phyloP scores from a whole-genome alignment of 176 grass and related monocot genomes.

The Olyra latifolia region DNA sequence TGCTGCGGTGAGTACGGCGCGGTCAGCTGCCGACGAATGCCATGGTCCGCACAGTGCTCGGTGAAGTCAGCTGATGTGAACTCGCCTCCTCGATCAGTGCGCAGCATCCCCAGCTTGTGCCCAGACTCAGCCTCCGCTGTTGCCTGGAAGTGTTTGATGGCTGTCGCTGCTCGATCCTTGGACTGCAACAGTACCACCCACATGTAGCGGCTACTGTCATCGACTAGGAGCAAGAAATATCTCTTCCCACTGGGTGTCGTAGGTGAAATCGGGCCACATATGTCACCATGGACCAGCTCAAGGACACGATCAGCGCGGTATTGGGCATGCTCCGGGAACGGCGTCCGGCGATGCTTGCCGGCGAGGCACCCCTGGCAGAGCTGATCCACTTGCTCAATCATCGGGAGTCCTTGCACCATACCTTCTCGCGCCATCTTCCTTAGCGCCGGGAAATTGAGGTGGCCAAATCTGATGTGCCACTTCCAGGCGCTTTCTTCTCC shows the following conservation, averaged over 20 bases:
- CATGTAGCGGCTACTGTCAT: not conserved
- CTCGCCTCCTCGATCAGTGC: not conserved
- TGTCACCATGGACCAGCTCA: not conserved
- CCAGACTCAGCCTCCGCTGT: rapidly evolving
- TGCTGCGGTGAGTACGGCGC: too few relatives aligned
- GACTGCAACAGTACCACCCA: not conserved
- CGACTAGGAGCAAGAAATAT: not conserved
- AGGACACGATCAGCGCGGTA: rapidly evolving
- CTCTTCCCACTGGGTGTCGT: rapidly evolving
- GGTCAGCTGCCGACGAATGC: too few relatives aligned
- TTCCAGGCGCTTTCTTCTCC: not conserved
- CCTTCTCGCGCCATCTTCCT: not conserved
- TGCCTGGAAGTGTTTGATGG: not conserved
- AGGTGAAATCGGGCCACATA: not conserved
- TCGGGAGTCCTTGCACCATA: not conserved
- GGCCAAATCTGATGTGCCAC: too few relatives aligned
- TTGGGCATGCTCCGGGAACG: not conserved
- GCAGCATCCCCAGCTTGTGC: rapidly evolving
- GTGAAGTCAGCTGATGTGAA: not conserved
- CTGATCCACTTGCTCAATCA: rapidly evolving
- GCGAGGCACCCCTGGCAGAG: not conserved
- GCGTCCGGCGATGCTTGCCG: not conserved
- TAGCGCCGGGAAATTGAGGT: not conserved
- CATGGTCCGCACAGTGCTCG: rapidly evolving
- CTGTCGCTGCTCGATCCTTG: not conserved